Base-by-base conservation (phyloP, 495 filamentous ascomycete genomes). In the Neurospora tetrasperma region DNA sequence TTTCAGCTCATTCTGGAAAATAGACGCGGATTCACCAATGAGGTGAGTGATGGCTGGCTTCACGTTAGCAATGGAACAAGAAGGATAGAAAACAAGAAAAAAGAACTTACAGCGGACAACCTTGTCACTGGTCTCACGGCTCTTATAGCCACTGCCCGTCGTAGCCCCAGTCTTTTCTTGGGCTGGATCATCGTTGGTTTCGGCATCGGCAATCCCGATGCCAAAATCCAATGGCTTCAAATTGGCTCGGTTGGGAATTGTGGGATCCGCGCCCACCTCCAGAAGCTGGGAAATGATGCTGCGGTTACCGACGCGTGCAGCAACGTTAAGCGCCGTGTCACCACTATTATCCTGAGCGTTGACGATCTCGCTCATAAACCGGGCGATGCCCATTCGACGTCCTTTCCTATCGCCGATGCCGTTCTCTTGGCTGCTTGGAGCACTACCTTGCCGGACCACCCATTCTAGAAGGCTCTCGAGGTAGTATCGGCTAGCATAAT, bases 291-390 rank as follows among this genome's bases (percentile, higher is more conserved):
- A 92, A 44, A 98, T 94, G 71, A 99, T 97, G 72, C 90, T 94
- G 59, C 90, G 87, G 78, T 96, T 98, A 41, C 94, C 91, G 69
- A 97, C 93, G 41, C 95, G 87, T 0, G 96, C 94, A 39, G 95
- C 96, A 76, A 97, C 89, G 77, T 97, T 97, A 48, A 99, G 84
- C 27, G 96, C 96, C 11, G 96, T 98, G 77, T 99, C 97, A 5
- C 96, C 96, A 70, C 91, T 90, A 74, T 92, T 91, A 81, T 99
- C 96, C 70, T 92, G 91, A 4, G 93, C 89, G 76, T 99, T 98
- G 73, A 99, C 95, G 76, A 99, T 92, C 76, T 98, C 94, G 31
- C 91, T 91, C 86, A 99, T 96, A 82, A 99, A 98, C 44, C 92
- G 89, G 6, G 90, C 93, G 27, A 99, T 85, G 42, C 89, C 90